These are phyloP conservation scores for Diplocarpon mali DNA, from an alignment of 2,329 filamentous ascomycete species.

Conservation along the genomic window DNA sequence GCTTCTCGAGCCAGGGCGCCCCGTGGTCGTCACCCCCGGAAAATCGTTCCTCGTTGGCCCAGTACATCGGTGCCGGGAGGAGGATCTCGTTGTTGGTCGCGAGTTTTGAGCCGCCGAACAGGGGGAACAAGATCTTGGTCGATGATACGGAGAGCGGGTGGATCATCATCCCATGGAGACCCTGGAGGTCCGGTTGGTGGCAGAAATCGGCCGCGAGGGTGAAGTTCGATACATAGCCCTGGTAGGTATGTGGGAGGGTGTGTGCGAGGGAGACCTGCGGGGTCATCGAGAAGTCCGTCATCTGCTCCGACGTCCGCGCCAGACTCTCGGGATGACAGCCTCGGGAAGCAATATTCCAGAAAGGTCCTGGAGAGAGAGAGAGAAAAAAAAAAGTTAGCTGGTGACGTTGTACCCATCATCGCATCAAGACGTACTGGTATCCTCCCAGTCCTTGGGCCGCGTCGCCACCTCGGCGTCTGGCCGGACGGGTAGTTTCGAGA, in stretches of 20 bases:
- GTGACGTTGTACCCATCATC: not conserved
- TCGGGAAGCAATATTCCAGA: slow-evolving; percentile 45
- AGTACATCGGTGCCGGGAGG: slow-evolving; percentile 54
- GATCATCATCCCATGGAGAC: slow-evolving; percentile 42
- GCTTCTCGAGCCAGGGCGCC: slow-evolving; percentile 45
- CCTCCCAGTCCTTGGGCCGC: slow-evolving; percentile 14
- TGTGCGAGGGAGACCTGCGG: slow-evolving; percentile 39
- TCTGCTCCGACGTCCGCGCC: slow-evolving; percentile 38
- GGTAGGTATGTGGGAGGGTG: slow-evolving; percentile 30
- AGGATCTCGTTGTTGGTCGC: slow-evolving; percentile 53
- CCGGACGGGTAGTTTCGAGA: slow-evolving; percentile 30
- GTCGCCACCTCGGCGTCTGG: slow-evolving; percentile 27
- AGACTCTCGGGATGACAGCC: slow-evolving; percentile 53
- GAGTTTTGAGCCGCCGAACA: slow-evolving; percentile 52
- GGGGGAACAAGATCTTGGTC: slow-evolving; percentile 43
- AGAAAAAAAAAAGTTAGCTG: slow-evolving; percentile 37
- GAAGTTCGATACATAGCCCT: slow-evolving; percentile 31
- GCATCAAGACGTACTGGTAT: slow-evolving; percentile 27
- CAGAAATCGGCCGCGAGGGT: slow-evolving; percentile 37
- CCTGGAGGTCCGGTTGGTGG: slow-evolving; percentile 44
- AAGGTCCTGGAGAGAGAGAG: no score
- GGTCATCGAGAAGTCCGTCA: slow-evolving; percentile 34
- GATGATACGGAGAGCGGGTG: slow-evolving; percentile 40
- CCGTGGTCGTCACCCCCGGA: slow-evolving; percentile 39
- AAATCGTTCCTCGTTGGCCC: slow-evolving; percentile 47